phyloP scores from a whole-genome alignment of 805 yeast species.

The Metschnikowia colocasiae region DNA sequence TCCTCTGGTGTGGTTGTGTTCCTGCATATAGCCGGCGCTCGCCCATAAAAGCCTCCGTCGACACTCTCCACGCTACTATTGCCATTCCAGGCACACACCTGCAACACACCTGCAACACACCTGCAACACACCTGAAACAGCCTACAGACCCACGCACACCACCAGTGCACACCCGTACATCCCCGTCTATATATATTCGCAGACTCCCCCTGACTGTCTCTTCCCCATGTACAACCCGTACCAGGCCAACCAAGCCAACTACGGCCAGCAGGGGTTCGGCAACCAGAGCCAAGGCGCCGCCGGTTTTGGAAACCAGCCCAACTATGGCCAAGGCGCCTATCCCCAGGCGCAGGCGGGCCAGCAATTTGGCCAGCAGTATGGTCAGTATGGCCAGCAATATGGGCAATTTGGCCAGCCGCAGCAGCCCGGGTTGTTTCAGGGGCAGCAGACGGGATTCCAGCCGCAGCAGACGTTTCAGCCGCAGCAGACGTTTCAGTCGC shows the following conservation, averaged over 20 bases:
- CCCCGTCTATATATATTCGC: too few relatives aligned
- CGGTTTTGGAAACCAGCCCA: neutral
- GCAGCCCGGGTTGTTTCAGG: constrained; percentile 15
- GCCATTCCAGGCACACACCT: too few relatives aligned
- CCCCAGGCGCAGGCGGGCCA: constrained; percentile 15
- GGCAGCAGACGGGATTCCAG: constrained; percentile 38
- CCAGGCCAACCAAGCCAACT: constrained; percentile 26
- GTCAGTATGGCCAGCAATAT: constrained; percentile 1
- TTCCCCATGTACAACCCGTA: constrained; percentile 39
- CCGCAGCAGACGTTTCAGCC: constrained; percentile 27
- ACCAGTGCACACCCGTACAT: too few relatives aligned
- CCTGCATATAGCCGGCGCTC: too few relatives aligned
- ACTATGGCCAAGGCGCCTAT: neutral
- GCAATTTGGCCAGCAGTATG: neutral
- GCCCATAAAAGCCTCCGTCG: too few relatives aligned
- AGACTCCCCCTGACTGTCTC: too few relatives aligned
- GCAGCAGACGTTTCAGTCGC: constrained; percentile 24
- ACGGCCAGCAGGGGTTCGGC: constrained; percentile 16
- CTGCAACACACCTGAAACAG: too few relatives aligned
- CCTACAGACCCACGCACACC: too few relatives aligned
- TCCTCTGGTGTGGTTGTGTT: too few relatives aligned
- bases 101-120: too few relatives aligned
- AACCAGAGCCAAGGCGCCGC: neutral
- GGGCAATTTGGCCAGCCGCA: constrained; percentile 15
- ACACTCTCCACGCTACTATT: too few relatives aligned